These are phyloP conservation scores for Clitoria ternatea DNA, from an alignment of 306 rosid species.

Conservation along the genomic window DNA sequence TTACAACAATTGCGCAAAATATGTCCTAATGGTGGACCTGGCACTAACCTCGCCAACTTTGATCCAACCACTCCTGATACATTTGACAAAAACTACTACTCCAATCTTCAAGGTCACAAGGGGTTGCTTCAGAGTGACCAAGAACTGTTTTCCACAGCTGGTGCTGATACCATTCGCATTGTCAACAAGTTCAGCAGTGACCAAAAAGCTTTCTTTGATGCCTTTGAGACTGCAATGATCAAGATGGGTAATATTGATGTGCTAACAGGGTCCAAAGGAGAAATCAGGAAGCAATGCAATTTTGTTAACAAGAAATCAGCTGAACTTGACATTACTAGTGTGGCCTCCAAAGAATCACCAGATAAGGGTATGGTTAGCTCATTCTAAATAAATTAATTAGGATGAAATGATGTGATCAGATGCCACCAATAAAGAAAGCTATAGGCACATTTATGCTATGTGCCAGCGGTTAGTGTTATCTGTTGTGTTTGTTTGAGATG, in stretches of 20 bases:
- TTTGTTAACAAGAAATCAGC: constrained; percentile 23
- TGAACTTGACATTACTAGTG: background rate
- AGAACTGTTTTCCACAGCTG: constrained; percentile 29
- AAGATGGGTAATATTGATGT: constrained; percentile 38
- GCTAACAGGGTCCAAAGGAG: constrained; percentile 24
- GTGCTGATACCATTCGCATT: constrained; percentile 21
- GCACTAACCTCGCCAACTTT: constrained; percentile 3
- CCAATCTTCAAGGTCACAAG: constrained; percentile 19
- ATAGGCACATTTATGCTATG: background rate
- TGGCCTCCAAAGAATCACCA: background rate
- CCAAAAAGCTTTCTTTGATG: constrained; percentile 12
- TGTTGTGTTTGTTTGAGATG: background rate
- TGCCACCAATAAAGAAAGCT: constrained; percentile 17
- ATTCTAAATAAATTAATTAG: background rate
- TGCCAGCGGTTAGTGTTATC: background rate
- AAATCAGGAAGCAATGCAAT: constrained; percentile 30
- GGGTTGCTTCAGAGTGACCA: constrained; percentile 37
- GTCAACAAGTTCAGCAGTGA: constrained; percentile 11
- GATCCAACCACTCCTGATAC: constrained; percentile 28
- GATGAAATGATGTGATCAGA: background rate
- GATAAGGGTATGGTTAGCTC: constrained; percentile 11
- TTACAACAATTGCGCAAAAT: background rate
- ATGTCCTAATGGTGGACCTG: constrained; percentile 21
- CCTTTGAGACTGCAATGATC: constrained; percentile 22
- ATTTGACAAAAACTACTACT: constrained; percentile 31